phyloP scores from a whole-genome alignment of 345 rosid species.

The Acer negundo region DNA sequence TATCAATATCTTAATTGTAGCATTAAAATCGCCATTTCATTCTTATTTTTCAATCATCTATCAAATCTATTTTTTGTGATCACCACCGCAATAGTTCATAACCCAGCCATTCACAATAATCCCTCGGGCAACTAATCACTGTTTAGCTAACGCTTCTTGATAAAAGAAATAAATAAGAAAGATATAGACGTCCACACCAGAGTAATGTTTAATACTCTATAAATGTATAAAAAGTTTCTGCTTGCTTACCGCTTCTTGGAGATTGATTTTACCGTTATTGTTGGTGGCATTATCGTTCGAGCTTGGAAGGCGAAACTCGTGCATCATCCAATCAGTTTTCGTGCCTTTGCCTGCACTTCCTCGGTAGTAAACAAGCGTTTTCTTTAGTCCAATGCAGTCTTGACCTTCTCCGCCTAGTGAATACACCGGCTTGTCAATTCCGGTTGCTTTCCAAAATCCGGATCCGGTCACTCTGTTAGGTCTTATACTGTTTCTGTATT shows the following conservation, averaged over 20 bases:
- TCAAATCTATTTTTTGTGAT: not conserved
- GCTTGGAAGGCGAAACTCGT: conserved; percentile 87
- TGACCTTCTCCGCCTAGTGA: conserved; percentile 37
- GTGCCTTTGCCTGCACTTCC: conserved; percentile 94
- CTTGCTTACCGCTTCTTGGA: conserved; percentile 76
- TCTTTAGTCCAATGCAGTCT: conserved; percentile 78
- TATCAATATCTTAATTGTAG: not conserved
- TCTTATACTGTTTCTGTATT: conserved; percentile 87
- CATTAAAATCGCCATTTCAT: not conserved
- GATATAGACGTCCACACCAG: not conserved
- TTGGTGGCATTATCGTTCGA: conserved; percentile 20
- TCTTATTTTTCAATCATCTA: not conserved
- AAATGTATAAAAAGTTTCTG: not conserved
- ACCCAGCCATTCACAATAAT: not conserved
- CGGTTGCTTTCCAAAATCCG: conserved; percentile 98
- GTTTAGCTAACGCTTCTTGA: too few relatives aligned
- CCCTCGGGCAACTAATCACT: too few relatives aligned
- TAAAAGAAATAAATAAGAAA: too few relatives aligned
- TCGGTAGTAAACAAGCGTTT: conserved; percentile 83
- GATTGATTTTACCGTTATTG: conserved; percentile 27
- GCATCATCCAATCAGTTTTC: conserved; percentile 99
- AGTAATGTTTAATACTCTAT: too few relatives aligned
- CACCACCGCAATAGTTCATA: not conserved
- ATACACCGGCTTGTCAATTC: conserved; percentile 81
- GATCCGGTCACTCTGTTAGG: conserved; percentile 95